phyloP scores from a whole-genome alignment of 192 early-diverging fungal genomes.

The Obelidium mucronatum region DNA sequence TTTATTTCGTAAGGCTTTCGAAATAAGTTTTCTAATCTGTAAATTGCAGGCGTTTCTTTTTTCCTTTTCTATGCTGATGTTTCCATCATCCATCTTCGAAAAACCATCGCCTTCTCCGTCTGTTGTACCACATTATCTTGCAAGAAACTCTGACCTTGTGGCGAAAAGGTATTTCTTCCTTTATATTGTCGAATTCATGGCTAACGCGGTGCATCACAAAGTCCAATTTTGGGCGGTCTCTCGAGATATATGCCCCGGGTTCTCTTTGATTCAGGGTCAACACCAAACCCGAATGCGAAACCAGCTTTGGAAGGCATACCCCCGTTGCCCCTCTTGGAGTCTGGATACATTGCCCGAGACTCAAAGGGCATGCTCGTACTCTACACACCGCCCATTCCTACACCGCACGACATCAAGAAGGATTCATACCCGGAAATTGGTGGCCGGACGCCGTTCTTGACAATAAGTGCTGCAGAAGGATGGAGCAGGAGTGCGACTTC shows the following conservation, averaged over 20 bases:
- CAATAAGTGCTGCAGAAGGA: neutral
- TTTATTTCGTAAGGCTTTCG: too few species aligned
- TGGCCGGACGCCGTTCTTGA: neutral
- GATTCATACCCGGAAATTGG: neutral
- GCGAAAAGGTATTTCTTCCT: neutral
- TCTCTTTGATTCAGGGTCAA: neutral
- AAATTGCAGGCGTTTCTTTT: constrained; percentile 76
- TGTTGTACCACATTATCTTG: neutral
- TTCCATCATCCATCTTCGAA: constrained; percentile 61
- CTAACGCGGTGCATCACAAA: neutral
- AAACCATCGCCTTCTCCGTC: neutral
- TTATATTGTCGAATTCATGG: neutral
- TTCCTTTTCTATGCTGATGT: constrained; percentile 82
- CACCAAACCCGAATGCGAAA: neutral
- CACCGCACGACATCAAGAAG: neutral
- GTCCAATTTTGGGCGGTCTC: constrained; percentile 5
- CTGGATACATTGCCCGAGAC: neutral
- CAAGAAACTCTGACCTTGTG: neutral
- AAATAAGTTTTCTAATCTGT: neutral
- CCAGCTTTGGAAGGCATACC: neutral
- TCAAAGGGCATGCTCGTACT: neutral
- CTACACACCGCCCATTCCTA: neutral
- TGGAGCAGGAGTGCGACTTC: neutral
- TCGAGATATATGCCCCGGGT: constrained; percentile 16
- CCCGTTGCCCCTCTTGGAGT: neutral